Base-by-base conservation (phyloP, 768 basidiomycete species). In the Dentipellis fragilis region DNA sequence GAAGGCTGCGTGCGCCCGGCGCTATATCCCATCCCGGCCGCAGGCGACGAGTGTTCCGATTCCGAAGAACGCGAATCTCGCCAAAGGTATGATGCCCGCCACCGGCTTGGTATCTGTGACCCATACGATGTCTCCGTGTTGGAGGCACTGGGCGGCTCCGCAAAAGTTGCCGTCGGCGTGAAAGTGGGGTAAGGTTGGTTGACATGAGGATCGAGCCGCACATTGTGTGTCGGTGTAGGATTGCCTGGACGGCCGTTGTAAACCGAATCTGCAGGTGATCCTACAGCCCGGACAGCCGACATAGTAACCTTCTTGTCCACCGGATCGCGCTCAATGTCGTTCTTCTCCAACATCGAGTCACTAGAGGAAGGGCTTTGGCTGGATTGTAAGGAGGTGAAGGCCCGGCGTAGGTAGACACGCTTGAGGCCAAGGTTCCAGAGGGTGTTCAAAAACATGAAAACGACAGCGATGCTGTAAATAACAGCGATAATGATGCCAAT, bases 401-500 rank as follows among this genome's bases (percentile, higher is more conserved):
- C 56, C 47, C 39, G 55, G 19, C 67, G 68, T 10, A 63, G 58
- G 56, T 55, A 57, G 47, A 77, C 55, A 34, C 72, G 70, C 53
- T 73, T 64, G 40, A 60, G 48, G 29, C 59, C 61, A 36, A 62
- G 56, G 61, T 86, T 80, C 68, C 81, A 69, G 46, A 81, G 60
- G 46, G 83, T 70, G 63, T 89, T 90, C 64, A 85, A 60, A 65
- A 88, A 78, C 63, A 89, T 74, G 54, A 90, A 69, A 48, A 93
- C 57, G 34, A 88, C 76, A 0, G 88, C 78, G 39, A 89, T 70
- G 12, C 86, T 85, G 66, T 82, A 86, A 38, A 92, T 74, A 35
- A 87, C 80, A 11, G 84, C 81, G 39, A 81, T 75, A 58, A 91
- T 77, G 55, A 88, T 76, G 19, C 91, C 92, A 55, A 96, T 84